Evolutionary conservation across 257 asterid genomes (phyloP), one percentile per base, ranked within the genome.

Genomic region (Nicotiana otophora): DNA sequence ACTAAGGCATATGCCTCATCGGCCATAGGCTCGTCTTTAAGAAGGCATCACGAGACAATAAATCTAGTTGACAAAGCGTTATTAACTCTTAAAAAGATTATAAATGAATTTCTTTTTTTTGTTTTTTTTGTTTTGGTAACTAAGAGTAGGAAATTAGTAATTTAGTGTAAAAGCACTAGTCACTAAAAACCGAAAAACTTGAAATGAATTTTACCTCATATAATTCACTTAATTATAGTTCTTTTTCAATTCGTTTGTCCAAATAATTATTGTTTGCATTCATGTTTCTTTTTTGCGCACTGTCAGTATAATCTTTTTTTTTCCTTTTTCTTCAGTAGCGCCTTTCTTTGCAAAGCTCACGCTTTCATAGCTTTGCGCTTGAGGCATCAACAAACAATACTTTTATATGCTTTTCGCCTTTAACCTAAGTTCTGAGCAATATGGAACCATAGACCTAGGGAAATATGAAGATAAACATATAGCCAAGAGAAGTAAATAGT

Each of bases 401-500:
- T 57, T 57, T 17, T 57, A 8, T 19, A 57, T 60, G 65, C 5
- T 20, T 60, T 60, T 60, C 5, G 14, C 65, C 14, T 60, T 60
- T 60, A 26, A 7, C 61, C 61, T 12, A 72, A 46, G 11, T 48
- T 9, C 68, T 12, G 11, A 62, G 68, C 5, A 72, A 23, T 48
- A 46, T 48, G 20, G 39, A 74, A 74, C 15, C 61, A 74, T 14
- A 74, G 42, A n/a, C 2, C 51, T 36, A 14, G 53, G 14, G 36
- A 28, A 17, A 72, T 61, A 31, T 48, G 30, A 74, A 26, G 31
- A 30, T 30, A 74, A 72, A 36, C 75, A 82, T 8, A 11, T 20
- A 60, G 46, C 51, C 61, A 61, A 58, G 78, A 75, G 64, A 16
- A 26, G 46, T 31, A 64, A 48, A 68, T 51, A 83, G 81, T 65